Percentiles rank a stretch among this genome's conserved stretches.
Evolutionary conservation across 2,329 filamentous ascomycete species (phyloP).

Genomic region (Trichoderma koningii): DNA sequence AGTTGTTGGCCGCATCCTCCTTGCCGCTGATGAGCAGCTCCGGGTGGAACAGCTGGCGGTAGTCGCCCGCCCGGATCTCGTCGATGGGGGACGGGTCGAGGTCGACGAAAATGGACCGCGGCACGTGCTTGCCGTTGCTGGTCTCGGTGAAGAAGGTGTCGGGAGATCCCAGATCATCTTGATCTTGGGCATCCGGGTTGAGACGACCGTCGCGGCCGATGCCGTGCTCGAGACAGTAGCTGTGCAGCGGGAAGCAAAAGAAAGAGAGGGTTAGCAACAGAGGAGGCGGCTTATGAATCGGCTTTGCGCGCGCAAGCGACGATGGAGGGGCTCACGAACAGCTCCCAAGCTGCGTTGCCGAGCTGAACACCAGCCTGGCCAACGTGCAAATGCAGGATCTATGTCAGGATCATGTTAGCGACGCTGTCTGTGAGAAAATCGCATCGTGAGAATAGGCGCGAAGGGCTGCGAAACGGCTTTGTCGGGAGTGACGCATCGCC

Average conservation of each 20-base stretch:
- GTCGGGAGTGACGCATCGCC: constrained; percentile 3
- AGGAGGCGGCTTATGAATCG: constrained; percentile 1
- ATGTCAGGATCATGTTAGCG: constrained; percentile 25
- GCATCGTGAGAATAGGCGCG: not conserved
- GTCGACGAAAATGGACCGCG: constrained; percentile 71
- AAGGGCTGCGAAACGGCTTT: constrained; percentile 6
- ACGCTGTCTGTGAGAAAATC: not conserved
- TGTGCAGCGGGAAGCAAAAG: constrained; percentile 37
- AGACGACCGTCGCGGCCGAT: constrained; percentile 65
- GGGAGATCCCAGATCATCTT: constrained; percentile 64
- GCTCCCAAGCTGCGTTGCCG: constrained; percentile 74
- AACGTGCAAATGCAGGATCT: constrained; percentile 66
- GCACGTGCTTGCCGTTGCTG: constrained; percentile 70
- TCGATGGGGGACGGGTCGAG: constrained; percentile 73
- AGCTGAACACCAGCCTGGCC: constrained; percentile 73
- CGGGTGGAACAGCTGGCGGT: constrained; percentile 71
- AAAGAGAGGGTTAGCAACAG: constrained; percentile 32
- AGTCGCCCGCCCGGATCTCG: constrained; percentile 69
- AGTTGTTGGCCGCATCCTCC: constrained; percentile 78
- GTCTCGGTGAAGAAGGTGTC: constrained; percentile 77
- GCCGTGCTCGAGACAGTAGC: constrained; percentile 73
- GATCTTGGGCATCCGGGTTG: constrained; percentile 61
- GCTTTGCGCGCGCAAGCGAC: not conserved
- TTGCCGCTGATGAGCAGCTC: constrained; percentile 73
- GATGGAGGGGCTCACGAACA: constrained; percentile 55